Conservation (phyloP, 1,284 basidiomycete species). For the Porphyrellus sp. region DNA sequence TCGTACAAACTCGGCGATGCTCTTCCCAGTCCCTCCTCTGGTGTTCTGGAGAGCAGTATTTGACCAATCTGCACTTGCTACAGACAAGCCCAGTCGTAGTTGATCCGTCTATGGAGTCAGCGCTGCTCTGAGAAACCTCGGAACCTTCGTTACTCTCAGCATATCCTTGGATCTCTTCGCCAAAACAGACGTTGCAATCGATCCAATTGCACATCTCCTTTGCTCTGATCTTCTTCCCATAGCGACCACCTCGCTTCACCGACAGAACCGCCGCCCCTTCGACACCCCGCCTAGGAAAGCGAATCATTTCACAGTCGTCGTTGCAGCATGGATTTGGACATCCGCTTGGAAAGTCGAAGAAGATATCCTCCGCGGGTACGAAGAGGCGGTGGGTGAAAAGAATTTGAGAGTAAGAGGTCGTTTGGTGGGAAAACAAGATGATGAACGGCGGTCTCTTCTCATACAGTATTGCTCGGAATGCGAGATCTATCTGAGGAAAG, state of each 20-base stretch:
- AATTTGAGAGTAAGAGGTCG: conserved; percentile 74
- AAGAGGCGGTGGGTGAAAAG: conserved; percentile 67
- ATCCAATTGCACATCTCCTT: conserved; percentile 78
- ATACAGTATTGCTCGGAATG: conserved; percentile 65
- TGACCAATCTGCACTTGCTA: conserved; percentile 71
- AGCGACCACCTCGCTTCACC: conserved; percentile 51
- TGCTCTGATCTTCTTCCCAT: conserved; percentile 45
- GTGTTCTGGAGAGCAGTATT: conserved; percentile 68
- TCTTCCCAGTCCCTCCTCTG: conserved; percentile 72
- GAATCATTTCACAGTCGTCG: conserved; percentile 76
- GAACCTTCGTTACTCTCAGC: conserved; percentile 47
- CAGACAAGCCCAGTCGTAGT: conserved; percentile 51
- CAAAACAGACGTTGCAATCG: conserved; percentile 61
- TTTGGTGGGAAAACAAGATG: conserved; percentile 72
- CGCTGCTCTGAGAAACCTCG: conserved; percentile 48
- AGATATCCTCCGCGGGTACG: conserved; percentile 68
- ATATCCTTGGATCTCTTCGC: conserved; percentile 38
- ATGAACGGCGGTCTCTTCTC: conserved; percentile 72
- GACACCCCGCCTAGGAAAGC: conserved; percentile 62
- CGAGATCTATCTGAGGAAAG: conserved; percentile 74
- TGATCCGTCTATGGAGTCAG: conserved; percentile 31
- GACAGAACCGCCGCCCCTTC: conserved; percentile 59
- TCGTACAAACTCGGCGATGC: conserved; percentile 62
- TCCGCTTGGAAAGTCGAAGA: conserved; percentile 70
- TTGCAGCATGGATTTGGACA: conserved; percentile 73